Percentiles rank a stretch among this genome's conserved stretches.
These are phyloP conservation scores for Furcasterigmium sp. DNA, from an alignment of 2,329 filamentous ascomycete species.

Conservation along the genomic window DNA sequence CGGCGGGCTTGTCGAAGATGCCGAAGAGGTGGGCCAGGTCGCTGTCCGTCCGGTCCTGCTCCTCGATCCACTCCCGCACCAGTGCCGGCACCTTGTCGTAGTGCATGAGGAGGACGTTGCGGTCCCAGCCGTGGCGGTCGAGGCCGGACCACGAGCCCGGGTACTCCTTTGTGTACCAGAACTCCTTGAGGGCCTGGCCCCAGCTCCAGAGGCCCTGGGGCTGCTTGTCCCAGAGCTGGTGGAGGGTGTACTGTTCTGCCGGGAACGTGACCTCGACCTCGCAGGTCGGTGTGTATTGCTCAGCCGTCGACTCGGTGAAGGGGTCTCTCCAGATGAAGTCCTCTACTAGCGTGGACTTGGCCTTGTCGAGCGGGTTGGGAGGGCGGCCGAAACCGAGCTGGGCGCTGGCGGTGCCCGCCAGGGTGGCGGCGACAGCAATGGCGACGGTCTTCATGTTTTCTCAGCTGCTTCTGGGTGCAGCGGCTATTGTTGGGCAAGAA, in stretches of 20 bases:
- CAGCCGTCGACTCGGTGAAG: slow-evolving; percentile 20
- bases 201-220: slow-evolving; percentile 34
- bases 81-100: slow-evolving; percentile 34
- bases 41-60: slow-evolving; percentile 27
- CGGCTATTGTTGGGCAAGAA: too few relatives aligned
- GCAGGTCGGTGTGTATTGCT: slow-evolving; percentile 27
- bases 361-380: slow-evolving; percentile 16
- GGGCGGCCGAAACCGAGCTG: slow-evolving; percentile 19
- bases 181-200: slow-evolving; percentile 30
- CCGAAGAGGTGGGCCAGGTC: slow-evolving; percentile 33
- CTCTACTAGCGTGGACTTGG: slow-evolving; percentile 26
- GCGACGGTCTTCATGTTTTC: slow-evolving; percentile 1
- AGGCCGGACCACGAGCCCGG: slow-evolving; percentile 47
- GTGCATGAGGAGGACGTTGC: slow-evolving; percentile 41
- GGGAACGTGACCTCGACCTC: slow-evolving; percentile 25
- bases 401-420: slow-evolving; percentile 13
- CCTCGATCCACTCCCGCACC: slow-evolving; percentile 43
- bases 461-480: too few relatives aligned
- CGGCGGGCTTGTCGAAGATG: slow-evolving; percentile 31
- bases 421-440: slow-evolving; percentile 6
- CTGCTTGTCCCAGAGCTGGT: slow-evolving; percentile 30
- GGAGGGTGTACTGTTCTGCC: slow-evolving; percentile 36
- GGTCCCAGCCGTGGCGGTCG: slow-evolving; percentile 45
- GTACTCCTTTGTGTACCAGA: slow-evolving; percentile 36
- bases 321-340: slow-evolving; percentile 37